Conservation (phyloP, 1,284 basidiomycete genomes). For the Sanghuangporus sanghuang region DNA sequence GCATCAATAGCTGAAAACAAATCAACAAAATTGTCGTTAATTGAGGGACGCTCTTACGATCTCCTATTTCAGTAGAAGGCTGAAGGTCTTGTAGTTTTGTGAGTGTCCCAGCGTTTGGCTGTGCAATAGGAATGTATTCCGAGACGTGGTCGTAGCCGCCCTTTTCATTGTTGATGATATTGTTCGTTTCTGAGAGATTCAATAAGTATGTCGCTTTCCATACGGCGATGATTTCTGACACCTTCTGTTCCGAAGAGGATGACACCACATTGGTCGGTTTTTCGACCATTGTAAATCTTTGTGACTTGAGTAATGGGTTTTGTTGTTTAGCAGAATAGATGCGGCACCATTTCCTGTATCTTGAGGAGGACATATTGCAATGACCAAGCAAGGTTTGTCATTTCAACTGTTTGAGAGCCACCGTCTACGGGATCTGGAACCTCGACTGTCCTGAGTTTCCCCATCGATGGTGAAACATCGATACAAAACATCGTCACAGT, state of each 20-base stretch:
- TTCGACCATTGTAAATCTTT: constrained; percentile 83
- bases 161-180: constrained; percentile 56
- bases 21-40: not conserved
- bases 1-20: constrained; percentile 71
- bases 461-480: constrained; percentile 87
- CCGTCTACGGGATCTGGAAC: constrained; percentile 50
- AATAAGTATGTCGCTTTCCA: constrained; percentile 9
- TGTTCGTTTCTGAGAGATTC: constrained; percentile 59
- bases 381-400: constrained; percentile 76
- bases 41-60: constrained; percentile 50
- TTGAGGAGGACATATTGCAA: constrained; percentile 85
- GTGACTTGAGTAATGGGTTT: constrained; percentile 1
- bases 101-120: constrained; percentile 73
- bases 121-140: constrained; percentile 74
- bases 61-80: constrained; percentile 56
- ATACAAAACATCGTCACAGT: constrained; percentile 83
- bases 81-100: constrained; percentile 65
- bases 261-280: constrained; percentile 89
- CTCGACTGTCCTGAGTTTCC: constrained; percentile 48
- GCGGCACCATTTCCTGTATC: constrained; percentile 77
- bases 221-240: constrained; percentile 27
- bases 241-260: constrained; percentile 80
- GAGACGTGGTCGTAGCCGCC: constrained; percentile 74
- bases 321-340: constrained; percentile 2
- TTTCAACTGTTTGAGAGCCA: constrained; percentile 46